Conservation (phyloP, 371 early-diverging fungal genomes). For the Smittium culicis region DNA sequence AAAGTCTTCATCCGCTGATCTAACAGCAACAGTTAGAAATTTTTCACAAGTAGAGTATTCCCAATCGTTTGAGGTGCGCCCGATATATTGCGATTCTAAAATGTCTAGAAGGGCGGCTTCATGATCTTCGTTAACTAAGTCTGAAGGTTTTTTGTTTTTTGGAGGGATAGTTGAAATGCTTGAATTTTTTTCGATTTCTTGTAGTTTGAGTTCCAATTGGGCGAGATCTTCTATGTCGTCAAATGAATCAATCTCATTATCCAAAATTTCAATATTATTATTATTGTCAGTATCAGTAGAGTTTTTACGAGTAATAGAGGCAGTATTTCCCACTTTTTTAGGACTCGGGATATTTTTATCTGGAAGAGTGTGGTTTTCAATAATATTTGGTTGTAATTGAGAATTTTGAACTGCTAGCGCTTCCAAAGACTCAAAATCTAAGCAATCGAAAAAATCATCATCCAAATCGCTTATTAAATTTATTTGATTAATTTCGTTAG, state of each 20-base stretch:
- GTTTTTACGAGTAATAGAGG: too few relatives aligned
- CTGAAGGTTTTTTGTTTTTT: not conserved
- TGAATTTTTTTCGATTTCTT: constrained; percentile 5
- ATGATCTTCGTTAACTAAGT: not conserved
- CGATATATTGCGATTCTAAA: not conserved
- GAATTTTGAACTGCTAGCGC: not conserved
- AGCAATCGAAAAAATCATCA: not conserved
- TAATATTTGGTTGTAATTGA: not conserved
- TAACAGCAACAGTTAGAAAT: constrained; percentile 7
- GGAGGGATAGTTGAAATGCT: not conserved
- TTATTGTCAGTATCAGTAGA: too few relatives aligned
- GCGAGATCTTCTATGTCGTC: constrained; percentile 1
- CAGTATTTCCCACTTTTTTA: too few relatives aligned
- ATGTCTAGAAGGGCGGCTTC: not conserved
- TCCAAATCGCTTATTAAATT: too few relatives aligned
- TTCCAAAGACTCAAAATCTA: not conserved
- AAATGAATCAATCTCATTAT: constrained; percentile 1
- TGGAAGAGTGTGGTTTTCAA: not conserved
- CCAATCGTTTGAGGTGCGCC: not conserved
- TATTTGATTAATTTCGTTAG: too few relatives aligned
- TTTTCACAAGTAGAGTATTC: constrained; percentile 9
- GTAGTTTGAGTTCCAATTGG: constrained; percentile 4
- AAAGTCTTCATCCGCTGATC: not conserved
- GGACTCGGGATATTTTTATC: too few relatives aligned
- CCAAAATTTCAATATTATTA: not conserved